Conservation (phyloP, 169 alveolate species). For the Plasmodium fragile region DNA sequence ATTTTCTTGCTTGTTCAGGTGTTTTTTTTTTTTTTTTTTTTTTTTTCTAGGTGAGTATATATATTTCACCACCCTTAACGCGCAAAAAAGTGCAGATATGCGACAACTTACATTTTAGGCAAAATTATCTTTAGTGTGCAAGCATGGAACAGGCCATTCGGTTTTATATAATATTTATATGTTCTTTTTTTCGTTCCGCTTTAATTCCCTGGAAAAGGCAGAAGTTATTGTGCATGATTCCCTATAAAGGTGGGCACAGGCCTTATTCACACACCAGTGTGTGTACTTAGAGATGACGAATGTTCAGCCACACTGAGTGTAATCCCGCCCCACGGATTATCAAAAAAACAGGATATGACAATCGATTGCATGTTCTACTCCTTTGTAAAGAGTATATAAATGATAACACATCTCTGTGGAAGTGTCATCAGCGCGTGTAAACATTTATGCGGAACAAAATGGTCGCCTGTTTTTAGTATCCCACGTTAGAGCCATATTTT, state of each 20-base stretch:
- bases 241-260: neutral
- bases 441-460: neutral
- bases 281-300: neutral
- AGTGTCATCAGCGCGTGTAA: neutral
- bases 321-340: neutral
- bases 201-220: neutral
- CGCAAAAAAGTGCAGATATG: neutral
- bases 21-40: constrained; percentile 28
- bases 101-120: neutral
- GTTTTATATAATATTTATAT: neutral
- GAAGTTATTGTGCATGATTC: neutral
- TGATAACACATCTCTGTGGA: neutral
- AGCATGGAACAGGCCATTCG: neutral
- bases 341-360: neutral
- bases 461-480: neutral
- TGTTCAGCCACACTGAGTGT: neutral
- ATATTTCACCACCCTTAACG: neutral
- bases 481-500: neutral
- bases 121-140: neutral
- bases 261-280: constrained; percentile 1
- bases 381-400: neutral
- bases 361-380: neutral
- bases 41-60: constrained; percentile 8
- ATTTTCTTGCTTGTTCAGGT: neutral
- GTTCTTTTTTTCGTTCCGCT: neutral